A percentile compares a stretch with the other conserved stretches of the same genome.
These are phyloP conservation scores for Aspergillus carbonarius DNA, from an alignment of 2,329 filamentous ascomycete genomes.

Conservation along the genomic window DNA sequence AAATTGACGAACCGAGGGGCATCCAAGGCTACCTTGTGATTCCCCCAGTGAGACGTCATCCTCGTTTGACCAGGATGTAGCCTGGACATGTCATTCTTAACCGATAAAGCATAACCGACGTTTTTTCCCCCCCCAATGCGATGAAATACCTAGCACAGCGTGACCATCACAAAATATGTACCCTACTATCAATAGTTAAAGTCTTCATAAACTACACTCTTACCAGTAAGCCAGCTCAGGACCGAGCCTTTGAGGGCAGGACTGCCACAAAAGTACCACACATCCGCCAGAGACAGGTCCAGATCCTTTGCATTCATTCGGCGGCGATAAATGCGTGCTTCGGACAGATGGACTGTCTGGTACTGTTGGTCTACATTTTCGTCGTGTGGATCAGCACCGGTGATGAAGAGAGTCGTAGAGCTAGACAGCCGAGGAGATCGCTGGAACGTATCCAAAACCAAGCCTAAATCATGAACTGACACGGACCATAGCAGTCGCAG, in stretches of 20 bases:
- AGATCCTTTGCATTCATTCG: conserved; percentile 52
- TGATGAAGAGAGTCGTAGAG: conserved; percentile 64
- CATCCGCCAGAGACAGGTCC: conserved; percentile 35
- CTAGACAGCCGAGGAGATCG: conserved; percentile 52
- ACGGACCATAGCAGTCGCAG: conserved; percentile 70
- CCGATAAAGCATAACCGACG: too few species aligned
- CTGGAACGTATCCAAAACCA: conserved; percentile 62
- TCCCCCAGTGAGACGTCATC: too few species aligned
- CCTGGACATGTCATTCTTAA: too few species aligned
- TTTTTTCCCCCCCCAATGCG: too few species aligned
- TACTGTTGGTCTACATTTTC: conserved; percentile 44
- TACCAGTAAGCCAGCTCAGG: conserved; percentile 55
- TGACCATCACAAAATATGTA: too few species aligned
- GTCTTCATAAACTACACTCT: conserved; percentile 59
- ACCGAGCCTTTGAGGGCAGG: conserved; percentile 51
- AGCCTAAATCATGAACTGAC: conserved; percentile 57
- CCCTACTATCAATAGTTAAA: conserved; percentile 55
- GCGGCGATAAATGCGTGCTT: conserved; percentile 42
- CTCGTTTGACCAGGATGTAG: too few species aligned
- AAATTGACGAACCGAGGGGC: too few species aligned
- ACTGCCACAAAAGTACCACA: conserved; percentile 63
- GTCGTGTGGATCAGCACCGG: conserved; percentile 41
- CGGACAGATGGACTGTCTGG: conserved; percentile 34
- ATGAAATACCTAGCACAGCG: too few species aligned
- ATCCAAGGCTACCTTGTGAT: too few species aligned